Base-by-base conservation (phyloP, 441 rosid species). In the Bruguiera hainesii region DNA sequence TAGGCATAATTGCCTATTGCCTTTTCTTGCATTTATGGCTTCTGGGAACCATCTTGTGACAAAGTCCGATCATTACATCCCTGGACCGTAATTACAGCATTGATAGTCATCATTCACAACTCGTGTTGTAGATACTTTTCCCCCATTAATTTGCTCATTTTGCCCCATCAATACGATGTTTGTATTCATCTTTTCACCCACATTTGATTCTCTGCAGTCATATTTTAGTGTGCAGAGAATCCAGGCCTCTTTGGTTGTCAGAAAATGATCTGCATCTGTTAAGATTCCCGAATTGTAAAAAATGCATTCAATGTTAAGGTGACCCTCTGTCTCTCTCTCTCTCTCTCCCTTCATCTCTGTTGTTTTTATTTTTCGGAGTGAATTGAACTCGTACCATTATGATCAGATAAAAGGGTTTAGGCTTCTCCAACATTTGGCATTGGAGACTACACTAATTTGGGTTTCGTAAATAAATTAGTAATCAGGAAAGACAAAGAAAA, bases 21-120 rank as follows among this genome's bases (percentile, higher is more conserved):
- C 79, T 93, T 50, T 53, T 93, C 81, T 67, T 93, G 82, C 96
- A 93, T 63, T 30, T 87, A 65, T 93, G 96, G 97, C 81, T 90
- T 35, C 63, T 93, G 76, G 96, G 86, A 64, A 80, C 91, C 75
- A 74, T 92, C 68, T 76, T 92, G 83, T 89, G 74, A 76, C 21
- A 2, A 66, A 70, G 64, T 33, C 51, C 7, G 42, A 70, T 63
- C 60, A 20, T 71, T 39, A 23, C 46, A 25, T 60, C 46, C 55
- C 64, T 58, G 56, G 62, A 56, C 60, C 68, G 53, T 33, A 48
- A 25, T 58, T 46, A 19, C 65, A 52, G 55, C 62, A 42, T 25
- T 46, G 50, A 37, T 28, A n/a, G 35, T 72, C 71, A 42, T 66
- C 79, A 31, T 9, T 56, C 26, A 67, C 62, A 72, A 64, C 63